Conservation (phyloP, 768 basidiomycete genomes). For the Cystofilobasidium macerans region DNA sequence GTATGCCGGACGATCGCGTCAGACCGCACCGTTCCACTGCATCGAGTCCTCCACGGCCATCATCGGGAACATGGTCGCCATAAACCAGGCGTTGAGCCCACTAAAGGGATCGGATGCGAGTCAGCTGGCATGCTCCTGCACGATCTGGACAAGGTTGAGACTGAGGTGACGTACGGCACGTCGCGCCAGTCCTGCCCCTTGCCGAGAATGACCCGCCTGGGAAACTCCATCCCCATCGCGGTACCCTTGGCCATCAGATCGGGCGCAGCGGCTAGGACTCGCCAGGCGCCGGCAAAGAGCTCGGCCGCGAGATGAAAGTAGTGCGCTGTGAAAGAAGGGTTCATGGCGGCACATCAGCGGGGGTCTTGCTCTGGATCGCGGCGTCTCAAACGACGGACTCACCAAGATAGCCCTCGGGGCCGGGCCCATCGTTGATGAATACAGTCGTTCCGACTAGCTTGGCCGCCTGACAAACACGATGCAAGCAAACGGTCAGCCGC, state of each 20-base stretch:
- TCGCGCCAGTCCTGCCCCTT: conserved; percentile 26
- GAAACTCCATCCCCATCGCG: conserved; percentile 24
- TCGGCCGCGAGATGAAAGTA: conserved; percentile 28
- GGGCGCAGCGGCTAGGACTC: conserved; percentile 18
- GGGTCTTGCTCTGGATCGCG: too few relatives aligned
- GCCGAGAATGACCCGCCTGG: conserved; percentile 17
- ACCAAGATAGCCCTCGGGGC: conserved; percentile 26
- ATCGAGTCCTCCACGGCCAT: conserved; percentile 25
- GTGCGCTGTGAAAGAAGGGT: conserved; percentile 24
- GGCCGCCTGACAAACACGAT: conserved; percentile 6
- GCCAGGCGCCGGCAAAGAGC: conserved; percentile 22
- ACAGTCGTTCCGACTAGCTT: conserved; percentile 17
- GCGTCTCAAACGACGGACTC: too few relatives aligned
- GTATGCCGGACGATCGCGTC: background rate
- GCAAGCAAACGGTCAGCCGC: background rate
- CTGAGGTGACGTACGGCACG: conserved; percentile 8
- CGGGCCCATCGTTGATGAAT: conserved; percentile 27
- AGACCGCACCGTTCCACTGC: conserved; percentile 25
- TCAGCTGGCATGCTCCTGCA: background rate
- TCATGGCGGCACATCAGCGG: too few relatives aligned
- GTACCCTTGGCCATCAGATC: conserved; percentile 5
- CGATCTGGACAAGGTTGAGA: background rate
- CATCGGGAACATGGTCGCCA: conserved; percentile 26
- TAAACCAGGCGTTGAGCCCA: conserved; percentile 25
- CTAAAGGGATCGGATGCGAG: background rate